Percentiles rank a stretch among this genome's conserved stretches.
Evolutionary conservation across 2,329 filamentous ascomycete genomes (phyloP).

Genomic region (Aphanoascus verrucosus): DNA sequence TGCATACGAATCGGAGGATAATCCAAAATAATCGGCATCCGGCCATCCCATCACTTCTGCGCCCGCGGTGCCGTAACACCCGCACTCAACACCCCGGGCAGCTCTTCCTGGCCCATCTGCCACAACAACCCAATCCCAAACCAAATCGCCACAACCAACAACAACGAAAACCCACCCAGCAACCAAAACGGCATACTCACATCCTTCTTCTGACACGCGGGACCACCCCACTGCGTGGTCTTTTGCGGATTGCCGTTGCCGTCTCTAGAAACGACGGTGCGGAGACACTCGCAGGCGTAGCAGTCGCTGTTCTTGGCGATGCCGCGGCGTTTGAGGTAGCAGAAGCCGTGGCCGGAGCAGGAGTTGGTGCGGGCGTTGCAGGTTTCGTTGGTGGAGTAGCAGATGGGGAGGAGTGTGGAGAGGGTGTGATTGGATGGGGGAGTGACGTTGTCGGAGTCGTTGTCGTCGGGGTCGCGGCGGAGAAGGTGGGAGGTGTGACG

Average conservation of each 20-base stretch:
- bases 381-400: conserved; percentile 58
- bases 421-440: conserved; percentile 18
- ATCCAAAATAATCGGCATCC: not conserved
- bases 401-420: conserved; percentile 54
- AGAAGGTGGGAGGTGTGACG: not conserved
- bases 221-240: conserved; percentile 69
- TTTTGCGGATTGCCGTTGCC: conserved; percentile 43
- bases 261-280: conserved; percentile 42
- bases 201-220: conserved; percentile 83
- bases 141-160: conserved; percentile 55
- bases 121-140: conserved; percentile 70
- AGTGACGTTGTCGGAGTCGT: conserved; percentile 20
- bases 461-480: conserved; percentile 18
- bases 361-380: conserved; percentile 62
- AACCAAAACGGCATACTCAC: conserved; percentile 83
- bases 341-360: conserved; percentile 74
- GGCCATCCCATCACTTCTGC: conserved; percentile 29
- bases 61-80: conserved; percentile 64
- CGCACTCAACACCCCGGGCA: conserved; percentile 92
- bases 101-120: conserved; percentile 71
- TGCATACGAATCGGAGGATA: not conserved
- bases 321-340: conserved; percentile 53
- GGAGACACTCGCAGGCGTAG: conserved; percentile 66
- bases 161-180: conserved; percentile 62
- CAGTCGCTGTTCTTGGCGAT: conserved; percentile 45